Evolutionary conservation across 2,329 filamentous ascomycete species (phyloP), one percentile per base, ranked within the genome.

Genomic region (Talaromyces sp.): DNA sequence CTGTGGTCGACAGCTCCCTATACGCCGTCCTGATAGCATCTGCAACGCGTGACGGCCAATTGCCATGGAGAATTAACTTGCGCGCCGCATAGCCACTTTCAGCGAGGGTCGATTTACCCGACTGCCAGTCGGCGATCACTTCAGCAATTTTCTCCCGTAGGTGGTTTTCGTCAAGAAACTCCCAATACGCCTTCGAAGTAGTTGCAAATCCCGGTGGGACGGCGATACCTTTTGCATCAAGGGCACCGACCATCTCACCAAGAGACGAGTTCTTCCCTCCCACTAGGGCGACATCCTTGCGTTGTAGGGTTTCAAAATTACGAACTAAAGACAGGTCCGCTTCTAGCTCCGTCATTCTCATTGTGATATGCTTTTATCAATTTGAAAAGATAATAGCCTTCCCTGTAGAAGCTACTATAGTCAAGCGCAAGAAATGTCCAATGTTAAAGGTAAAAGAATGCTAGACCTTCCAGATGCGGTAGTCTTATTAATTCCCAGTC

Each of bases 221-320:
- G 13, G 71, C 45, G 36, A 78, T 72, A 2, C 73, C 74, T 60
- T 75, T 59, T 11, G 66, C 36, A 3, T 36, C 66, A 5, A 78
- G 75, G 29, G 69, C 61, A 25, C 71, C 65, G 61, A 79, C 77
- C 75, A 79, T 78, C 67, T 79, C 77, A 3, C 77, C 77, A 22
- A 78, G 67, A 1, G 77, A 79, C 13, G 76, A 74, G 60, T 78
- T 79, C 68, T 79, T 79, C 7, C 77, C 76, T 17, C 77, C 77
- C 6, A 78, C 77, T 7, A 75, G 56, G 31, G 67, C 68, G 22
- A 69, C 74, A 69, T 75, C 74, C 31, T 65, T 43, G 67, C 69
- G 68, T 19, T 15, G 51, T 15, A 75, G 65, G 22, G 68, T 58
- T 49, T 72, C 68, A 63, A 76, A 74, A 29, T 71, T 70, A 34